phyloP scores from a whole-genome alignment of 1,284 basidiomycete genomes.

The Pseudomicrostroma phylloplanum region DNA sequence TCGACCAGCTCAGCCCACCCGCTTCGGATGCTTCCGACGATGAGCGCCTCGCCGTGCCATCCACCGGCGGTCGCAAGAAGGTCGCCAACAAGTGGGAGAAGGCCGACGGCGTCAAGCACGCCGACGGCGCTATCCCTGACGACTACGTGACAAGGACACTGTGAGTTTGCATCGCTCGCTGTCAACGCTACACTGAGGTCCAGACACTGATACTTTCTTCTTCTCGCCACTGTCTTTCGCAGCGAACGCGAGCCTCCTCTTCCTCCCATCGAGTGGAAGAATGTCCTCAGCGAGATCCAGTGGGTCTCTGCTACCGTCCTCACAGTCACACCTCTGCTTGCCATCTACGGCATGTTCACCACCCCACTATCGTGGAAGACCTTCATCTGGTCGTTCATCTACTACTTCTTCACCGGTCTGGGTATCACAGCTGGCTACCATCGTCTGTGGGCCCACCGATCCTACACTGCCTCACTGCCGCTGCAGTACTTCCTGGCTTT shows the following conservation, averaged over 20 bases:
- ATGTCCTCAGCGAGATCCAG: conserved; percentile 45
- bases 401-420: conserved; percentile 49
- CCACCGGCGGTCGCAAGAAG: conserved; percentile 1
- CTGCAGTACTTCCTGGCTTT: conserved; percentile 45
- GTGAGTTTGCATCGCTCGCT: conserved; percentile 3
- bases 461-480: conserved; percentile 39
- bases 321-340: conserved; percentile 38
- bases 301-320: conserved; percentile 48
- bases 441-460: conserved; percentile 47
- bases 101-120: conserved; percentile 9
- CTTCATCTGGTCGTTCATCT: conserved; percentile 30
- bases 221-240: not conserved
- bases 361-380: conserved; percentile 33
- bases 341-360: conserved; percentile 41
- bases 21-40: conserved; percentile 12
- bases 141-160: conserved; percentile 38
- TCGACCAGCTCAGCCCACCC: conserved; percentile 15
- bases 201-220: not conserved
- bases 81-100: conserved; percentile 10
- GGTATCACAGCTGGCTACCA: conserved; percentile 49
- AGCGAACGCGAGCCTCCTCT: conserved; percentile 25
- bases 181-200: not conserved
- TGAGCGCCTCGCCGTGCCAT: conserved; percentile 7
- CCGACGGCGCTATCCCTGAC: conserved; percentile 41
- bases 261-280: conserved; percentile 41